Evolutionary conservation across 176 grass and related monocot species (phyloP).

Genomic region (Stipa capillata): DNA sequence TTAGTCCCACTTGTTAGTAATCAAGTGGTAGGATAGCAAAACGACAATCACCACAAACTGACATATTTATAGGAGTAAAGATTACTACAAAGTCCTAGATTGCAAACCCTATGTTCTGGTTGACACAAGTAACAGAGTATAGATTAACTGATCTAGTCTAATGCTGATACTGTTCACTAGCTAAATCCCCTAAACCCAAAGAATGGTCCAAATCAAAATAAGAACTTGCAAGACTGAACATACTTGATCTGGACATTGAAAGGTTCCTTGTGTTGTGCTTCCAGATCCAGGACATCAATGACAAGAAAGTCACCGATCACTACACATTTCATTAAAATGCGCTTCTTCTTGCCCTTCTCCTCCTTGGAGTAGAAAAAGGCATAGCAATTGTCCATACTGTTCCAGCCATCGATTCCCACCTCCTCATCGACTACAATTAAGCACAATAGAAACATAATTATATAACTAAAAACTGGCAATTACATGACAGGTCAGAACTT

Average conservation of each 20-base stretch:
- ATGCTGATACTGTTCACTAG: neutral
- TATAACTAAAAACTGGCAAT: neutral
- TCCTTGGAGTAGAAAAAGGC: slow-evolving; percentile 69
- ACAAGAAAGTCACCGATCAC: slow-evolving; percentile 57
- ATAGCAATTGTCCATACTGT: slow-evolving; percentile 53
- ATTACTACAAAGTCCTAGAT: neutral
- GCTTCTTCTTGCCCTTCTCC: slow-evolving; percentile 55
- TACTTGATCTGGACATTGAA: slow-evolving; percentile 74
- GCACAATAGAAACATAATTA: neutral
- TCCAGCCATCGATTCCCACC: slow-evolving; percentile 76
- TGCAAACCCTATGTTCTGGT: neutral
- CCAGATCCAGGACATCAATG: slow-evolving; percentile 62
- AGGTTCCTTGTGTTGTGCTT: slow-evolving; percentile 32
- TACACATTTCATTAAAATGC: slow-evolving; percentile 56
- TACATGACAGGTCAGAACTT: neutral
- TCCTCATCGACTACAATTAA: slow-evolving; percentile 47
- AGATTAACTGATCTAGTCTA: neutral
- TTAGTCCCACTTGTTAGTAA: neutral
- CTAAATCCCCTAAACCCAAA: neutral
- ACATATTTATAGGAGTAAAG: neutral
- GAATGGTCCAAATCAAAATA: neutral
- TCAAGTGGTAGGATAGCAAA: neutral
- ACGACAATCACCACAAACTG: neutral
- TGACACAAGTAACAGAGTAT: neutral
- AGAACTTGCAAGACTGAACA: neutral